Conservation (phyloP, 768 basidiomycete species). For the Thelephora ganbajun region DNA sequence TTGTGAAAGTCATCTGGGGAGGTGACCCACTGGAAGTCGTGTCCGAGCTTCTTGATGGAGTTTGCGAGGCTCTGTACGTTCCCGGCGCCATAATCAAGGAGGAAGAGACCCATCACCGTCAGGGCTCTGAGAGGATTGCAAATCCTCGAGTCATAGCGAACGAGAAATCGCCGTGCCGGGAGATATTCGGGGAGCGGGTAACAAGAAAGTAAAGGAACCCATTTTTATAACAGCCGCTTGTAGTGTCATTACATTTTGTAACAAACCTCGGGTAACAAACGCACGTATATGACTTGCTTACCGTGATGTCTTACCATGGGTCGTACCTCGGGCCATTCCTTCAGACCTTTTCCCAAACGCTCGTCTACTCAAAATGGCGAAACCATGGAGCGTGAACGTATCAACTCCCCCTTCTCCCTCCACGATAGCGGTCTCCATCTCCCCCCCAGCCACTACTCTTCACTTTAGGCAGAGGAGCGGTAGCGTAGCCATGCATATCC, state of each 20-base stretch:
- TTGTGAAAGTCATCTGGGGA: slow-evolving; percentile 68
- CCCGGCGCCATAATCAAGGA: slow-evolving; percentile 95
- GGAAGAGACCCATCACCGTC: slow-evolving; percentile 46
- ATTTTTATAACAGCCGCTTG: slow-evolving; percentile 3
- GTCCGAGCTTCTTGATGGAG: slow-evolving; percentile 71
- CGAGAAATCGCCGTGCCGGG: slow-evolving; percentile 1
- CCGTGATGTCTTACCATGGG: neutral
- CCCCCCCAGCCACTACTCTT: slow-evolving; percentile 33
- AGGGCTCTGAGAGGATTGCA: neutral
- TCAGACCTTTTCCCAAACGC: neutral
- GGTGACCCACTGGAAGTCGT: slow-evolving; percentile 82
- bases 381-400: slow-evolving; percentile 28
- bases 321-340: neutral
- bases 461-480: slow-evolving; percentile 27
- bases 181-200: slow-evolving; percentile 1
- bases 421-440: slow-evolving; percentile 36
- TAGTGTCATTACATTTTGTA: neutral
- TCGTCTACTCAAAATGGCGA: neutral
- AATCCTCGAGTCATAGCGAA: neutral
- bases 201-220: slow-evolving; percentile 7
- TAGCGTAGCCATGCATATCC: slow-evolving; percentile 21
- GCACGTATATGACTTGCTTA: neutral
- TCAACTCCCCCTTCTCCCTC: slow-evolving; percentile 15
- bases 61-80: slow-evolving; percentile 93
- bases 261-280: neutral